Evolutionary conservation across 2,329 filamentous ascomycete genomes (phyloP).

Genomic region (Pseudocercospora eumusae): DNA sequence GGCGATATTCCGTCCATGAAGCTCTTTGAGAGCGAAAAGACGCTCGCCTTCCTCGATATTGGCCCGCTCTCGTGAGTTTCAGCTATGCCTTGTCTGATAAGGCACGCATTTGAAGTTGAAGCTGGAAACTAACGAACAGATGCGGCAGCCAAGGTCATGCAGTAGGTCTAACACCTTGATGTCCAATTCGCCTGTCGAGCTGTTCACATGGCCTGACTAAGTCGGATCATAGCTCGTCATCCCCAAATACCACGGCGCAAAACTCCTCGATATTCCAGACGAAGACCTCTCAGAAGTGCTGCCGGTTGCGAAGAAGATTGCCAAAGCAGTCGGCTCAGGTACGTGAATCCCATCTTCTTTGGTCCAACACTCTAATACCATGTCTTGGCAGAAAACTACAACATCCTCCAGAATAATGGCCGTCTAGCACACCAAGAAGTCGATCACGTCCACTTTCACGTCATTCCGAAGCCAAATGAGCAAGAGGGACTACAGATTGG

Average conservation of each 20-base stretch:
- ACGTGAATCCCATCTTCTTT: not conserved
- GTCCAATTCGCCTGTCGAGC: slow-evolving; percentile 4
- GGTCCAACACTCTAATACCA: not conserved
- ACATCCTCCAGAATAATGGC: slow-evolving; percentile 96
- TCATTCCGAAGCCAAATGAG: slow-evolving; percentile 94
- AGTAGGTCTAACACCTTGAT: slow-evolving; percentile 55
- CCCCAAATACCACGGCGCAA: slow-evolving; percentile 89
- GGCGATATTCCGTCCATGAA: slow-evolving; percentile 96
- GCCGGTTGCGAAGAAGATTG: slow-evolving; percentile 84
- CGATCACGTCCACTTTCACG: slow-evolving; percentile 86
- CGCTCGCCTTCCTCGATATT: slow-evolving; percentile 95
- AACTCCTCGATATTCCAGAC: slow-evolving; percentile 90
- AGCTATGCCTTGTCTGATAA: not conserved
- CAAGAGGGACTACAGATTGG: slow-evolving; percentile 74
- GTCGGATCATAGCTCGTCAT: no score
- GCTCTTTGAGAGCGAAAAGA: slow-evolving; percentile 91
- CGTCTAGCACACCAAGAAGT: slow-evolving; percentile 87
- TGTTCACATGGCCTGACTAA: no score
- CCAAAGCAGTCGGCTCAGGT: slow-evolving; percentile 67
- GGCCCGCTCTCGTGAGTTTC: slow-evolving; percentile 62
- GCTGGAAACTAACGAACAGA: slow-evolving; percentile 15
- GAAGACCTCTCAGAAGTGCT: slow-evolving; percentile 80
- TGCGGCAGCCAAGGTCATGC: slow-evolving; percentile 69
- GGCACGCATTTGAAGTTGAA: not conserved
- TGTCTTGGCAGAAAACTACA: slow-evolving; percentile 66